Evolutionary conservation across 106 monocot species (phyloP), one percentile per base, ranked within the genome.

Genomic region (Ottelia alismoides): DNA sequence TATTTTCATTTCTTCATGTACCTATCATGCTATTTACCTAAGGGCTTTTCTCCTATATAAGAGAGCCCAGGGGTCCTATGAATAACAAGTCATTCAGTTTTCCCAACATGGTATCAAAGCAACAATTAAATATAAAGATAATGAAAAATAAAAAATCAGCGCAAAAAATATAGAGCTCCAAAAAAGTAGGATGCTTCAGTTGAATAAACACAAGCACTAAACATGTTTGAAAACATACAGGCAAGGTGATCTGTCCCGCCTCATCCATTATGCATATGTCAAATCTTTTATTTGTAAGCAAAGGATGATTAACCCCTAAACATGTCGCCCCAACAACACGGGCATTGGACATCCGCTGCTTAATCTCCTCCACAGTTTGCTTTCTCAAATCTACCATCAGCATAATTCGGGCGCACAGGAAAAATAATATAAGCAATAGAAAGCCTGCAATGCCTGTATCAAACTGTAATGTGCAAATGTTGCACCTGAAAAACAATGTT

Each of bases 221-320:
- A n/a, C n/a, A n/a, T n/a, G n/a, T n/a, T n/a, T n/a, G n/a, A 52
- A 52, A 9, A 58, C 75, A 47, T 80, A 98, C 98, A 28, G 98
- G 98, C n/a, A 98, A 61, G 30, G 90, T 80, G 28, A 66, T 90
- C 72, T 98, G 98, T 27, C 98, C 98, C 62, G 98, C 98, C 67
- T 98, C 98, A 66, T 98, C 98, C 82, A 90, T 85, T 67, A 98
- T 98, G 47, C 98, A 98, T 31, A 90, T 53, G 60, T 98, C 98
- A 60, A 98, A 98, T 28, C 66, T 79, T 62, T 82, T 98, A 56
- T 86, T 89, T 53, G 76, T 72, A 55, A 98, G 82, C 50, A 98
- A 75, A 21, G 98, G 79, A 56, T 90, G 89, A 30, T 90, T 79
- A 55, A 86, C 74, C 58, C 85, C 98, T 63, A 90, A 75, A 61